Base-by-base conservation (phyloP, 2,329 filamentous ascomycete genomes). In the Fusarium equiseti region DNA sequence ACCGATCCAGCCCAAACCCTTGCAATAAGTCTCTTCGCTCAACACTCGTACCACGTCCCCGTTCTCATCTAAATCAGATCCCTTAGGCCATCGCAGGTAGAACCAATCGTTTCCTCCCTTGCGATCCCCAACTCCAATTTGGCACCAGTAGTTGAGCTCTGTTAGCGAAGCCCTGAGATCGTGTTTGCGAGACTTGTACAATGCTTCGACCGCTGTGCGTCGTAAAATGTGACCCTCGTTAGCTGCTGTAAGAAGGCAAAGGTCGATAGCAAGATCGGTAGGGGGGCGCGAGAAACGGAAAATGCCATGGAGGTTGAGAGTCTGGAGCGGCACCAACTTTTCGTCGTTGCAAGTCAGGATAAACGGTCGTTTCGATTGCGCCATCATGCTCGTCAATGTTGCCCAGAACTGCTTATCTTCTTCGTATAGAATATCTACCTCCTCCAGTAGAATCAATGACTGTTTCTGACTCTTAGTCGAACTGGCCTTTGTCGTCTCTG, bases 281-380 rank as follows among this genome's bases (percentile, higher is more conserved):
- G 93, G 87, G 3, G 94, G 89, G 5, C 88, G 82, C 6, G 84
- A 83, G 75, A 97, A 92, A 10, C 94, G 90, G 64, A 99, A 87
- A 54, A 98, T 93, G 13, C 92, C 95, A 77, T 98, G 91, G 2
- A 97, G 82, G n/a, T 87, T 88, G n/a, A 98, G 83, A 18, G 86
- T 89, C 42, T 91, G 86, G 2, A 93, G 79, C 0, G 95, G 94
- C 9, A 99, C 82, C n/a, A 93, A 82, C n/a, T 84, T 87, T 79
- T 98, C 95, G 70, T 98, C 90, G 73, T 95, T 98, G 83, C 97
- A 99, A 1, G 96, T 99, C 82, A 99, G 92, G 75, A 99, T 87
- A 68, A 99, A 94, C 0, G 96, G 96, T 32, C 96, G 89, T 80
- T 94, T 97, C 0, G 96, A 98, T 73, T 94, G 91, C 12, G 85